Evolutionary conservation across 1,139 yeast genomes (phyloP).

Genomic region (Yamadazyma taylorii): DNA sequence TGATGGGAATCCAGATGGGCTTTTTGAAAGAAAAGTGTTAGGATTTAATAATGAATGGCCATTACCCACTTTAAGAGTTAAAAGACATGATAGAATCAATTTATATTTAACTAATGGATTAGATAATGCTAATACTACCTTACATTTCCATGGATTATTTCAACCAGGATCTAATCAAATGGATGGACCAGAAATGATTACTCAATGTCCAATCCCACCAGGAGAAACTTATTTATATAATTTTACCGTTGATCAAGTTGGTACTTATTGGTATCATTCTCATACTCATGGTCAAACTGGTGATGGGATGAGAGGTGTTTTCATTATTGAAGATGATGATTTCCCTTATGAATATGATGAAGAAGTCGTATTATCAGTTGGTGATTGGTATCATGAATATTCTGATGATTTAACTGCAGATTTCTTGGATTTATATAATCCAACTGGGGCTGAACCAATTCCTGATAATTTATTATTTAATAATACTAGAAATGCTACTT

Average conservation of each 20-base stretch:
- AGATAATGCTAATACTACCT: slow-evolving; percentile 52
- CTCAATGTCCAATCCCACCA: slow-evolving; percentile 77
- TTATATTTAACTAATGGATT: slow-evolving; percentile 61
- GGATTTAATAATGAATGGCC: slow-evolving; percentile 78
- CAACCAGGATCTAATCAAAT: slow-evolving; percentile 59
- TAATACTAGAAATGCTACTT: slow-evolving; percentile 58
- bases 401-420: slow-evolving; percentile 42
- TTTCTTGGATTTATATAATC: slow-evolving; percentile 65
- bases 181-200: slow-evolving; percentile 80
- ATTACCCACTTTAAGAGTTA: slow-evolving; percentile 64
- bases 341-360: slow-evolving; percentile 62
- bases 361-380: slow-evolving; percentile 54
- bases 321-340: slow-evolving; percentile 63
- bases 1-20: slow-evolving; percentile 61
- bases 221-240: slow-evolving; percentile 63
- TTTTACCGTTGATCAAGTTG: slow-evolving; percentile 68
- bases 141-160: slow-evolving; percentile 78
- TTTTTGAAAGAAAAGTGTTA: slow-evolving; percentile 48
- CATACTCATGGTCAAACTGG: slow-evolving; percentile 76
- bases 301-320: slow-evolving; percentile 75
- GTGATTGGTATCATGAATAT: slow-evolving; percentile 64
- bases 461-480: slow-evolving; percentile 67
- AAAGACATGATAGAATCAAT: slow-evolving; percentile 60
- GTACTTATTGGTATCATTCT: slow-evolving; percentile 84
- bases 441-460: slow-evolving; percentile 82